phyloP scores from a whole-genome alignment of 2,329 filamentous ascomycete genomes.

The Trichoderma koningiopsis region DNA sequence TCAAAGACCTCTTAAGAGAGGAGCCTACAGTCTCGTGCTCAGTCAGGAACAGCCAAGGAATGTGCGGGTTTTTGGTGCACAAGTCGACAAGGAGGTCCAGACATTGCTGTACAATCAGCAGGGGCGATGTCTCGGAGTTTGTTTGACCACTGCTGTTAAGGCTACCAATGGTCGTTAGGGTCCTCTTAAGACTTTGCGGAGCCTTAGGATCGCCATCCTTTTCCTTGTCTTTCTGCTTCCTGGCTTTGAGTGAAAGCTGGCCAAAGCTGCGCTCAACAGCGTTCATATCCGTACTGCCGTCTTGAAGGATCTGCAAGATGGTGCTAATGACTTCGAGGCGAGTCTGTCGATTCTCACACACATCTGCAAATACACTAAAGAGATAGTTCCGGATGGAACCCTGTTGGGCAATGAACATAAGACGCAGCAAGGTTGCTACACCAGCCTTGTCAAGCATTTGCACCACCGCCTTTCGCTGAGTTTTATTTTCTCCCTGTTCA shows the following conservation, averaged over 20 bases:
- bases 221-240: slow-evolving; percentile 70
- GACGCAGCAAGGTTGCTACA: slow-evolving; percentile 90
- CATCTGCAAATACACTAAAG: slow-evolving; percentile 83
- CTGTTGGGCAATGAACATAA: slow-evolving; percentile 96
- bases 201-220: slow-evolving; percentile 68
- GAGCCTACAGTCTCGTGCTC: slow-evolving; percentile 80
- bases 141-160: slow-evolving; percentile 51
- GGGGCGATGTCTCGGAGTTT: slow-evolving; percentile 85
- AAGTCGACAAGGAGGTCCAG: slow-evolving; percentile 82
- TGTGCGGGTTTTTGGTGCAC: slow-evolving; percentile 80
- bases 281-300: slow-evolving; percentile 89
- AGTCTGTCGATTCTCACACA: slow-evolving; percentile 96
- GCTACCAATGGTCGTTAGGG: slow-evolving; percentile 60
- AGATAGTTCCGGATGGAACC: slow-evolving; percentile 82
- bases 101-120: slow-evolving; percentile 95
- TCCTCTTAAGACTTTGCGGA: slow-evolving; percentile 77
- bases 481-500: slow-evolving; percentile 59
- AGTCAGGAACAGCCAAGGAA: slow-evolving; percentile 88
- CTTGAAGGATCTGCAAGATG: slow-evolving; percentile 88
- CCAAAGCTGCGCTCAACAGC: slow-evolving; percentile 95
- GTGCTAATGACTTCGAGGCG: slow-evolving; percentile 92
- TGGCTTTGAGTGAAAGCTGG: slow-evolving; percentile 87
- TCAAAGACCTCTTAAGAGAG: slow-evolving; percentile 73
- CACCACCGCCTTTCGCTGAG: slow-evolving; percentile 77
- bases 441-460: slow-evolving; percentile 98